phyloP scores from a whole-genome alignment of 2,329 filamentous ascomycete genomes.

The Neonectria neomacrospora region DNA sequence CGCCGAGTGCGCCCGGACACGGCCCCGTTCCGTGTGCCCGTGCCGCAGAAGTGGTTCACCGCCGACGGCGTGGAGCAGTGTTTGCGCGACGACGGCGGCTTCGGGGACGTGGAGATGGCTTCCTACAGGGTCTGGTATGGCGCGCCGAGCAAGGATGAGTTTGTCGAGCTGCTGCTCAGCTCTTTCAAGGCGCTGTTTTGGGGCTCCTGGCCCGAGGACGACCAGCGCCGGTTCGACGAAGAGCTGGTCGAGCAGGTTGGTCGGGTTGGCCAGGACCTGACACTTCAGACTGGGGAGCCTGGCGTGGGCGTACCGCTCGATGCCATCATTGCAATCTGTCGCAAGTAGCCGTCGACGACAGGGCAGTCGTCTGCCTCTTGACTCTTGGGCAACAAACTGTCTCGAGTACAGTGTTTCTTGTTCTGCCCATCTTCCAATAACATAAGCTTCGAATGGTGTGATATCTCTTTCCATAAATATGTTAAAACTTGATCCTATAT shows the following conservation, averaged over 20 bases:
- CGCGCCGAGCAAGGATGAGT: no score
- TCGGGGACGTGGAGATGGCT: neutral
- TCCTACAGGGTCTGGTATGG: no score
- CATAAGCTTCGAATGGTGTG: neutral
- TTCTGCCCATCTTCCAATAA: neutral
- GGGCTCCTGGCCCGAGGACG: no score
- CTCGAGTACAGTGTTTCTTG: neutral
- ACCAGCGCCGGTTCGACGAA: no score
- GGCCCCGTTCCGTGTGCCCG: slow-evolving; percentile 24
- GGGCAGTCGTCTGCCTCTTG: neutral
- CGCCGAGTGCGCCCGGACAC: slow-evolving; percentile 26
- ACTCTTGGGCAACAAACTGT: neutral
- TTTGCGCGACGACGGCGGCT: neutral
- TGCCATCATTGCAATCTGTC: no score
- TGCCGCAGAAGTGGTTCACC: slow-evolving; percentile 22
- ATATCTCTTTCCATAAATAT: neutral
- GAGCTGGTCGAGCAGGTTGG: no score
- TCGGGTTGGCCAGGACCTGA: no score
- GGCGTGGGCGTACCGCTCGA: no score
- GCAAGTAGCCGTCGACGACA: neutral
- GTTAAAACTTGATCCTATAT: neutral
- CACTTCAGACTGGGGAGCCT: no score
- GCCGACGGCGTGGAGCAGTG: neutral
- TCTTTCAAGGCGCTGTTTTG: no score
- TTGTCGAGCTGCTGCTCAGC: no score